Evolutionary conservation across 257 asterid genomes (phyloP), one percentile per base, ranked within the genome.

Genomic region (Ajuga chamaepitys): DNA sequence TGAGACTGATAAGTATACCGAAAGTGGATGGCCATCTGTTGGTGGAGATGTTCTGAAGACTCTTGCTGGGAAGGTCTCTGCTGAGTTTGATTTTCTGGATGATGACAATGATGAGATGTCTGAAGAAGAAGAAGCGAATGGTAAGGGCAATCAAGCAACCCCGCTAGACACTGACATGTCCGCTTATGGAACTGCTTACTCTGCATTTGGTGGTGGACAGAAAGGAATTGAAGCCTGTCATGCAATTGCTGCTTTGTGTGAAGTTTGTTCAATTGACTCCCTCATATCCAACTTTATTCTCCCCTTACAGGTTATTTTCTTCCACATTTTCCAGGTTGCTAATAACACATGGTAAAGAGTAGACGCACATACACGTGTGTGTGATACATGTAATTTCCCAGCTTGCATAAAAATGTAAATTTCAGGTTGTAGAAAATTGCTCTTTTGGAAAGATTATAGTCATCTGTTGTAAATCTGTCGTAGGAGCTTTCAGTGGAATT

Each of bases 21-120:
- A 91, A 32, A 88, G 95, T 67, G 99, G 99, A 58, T 94, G 99
- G 99, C 99, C 99, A 58, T 90, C 97, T 52, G 84, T 85, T 48
- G 74, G 96, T 66, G 98, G 96, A 41, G 91, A 82, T 75, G 87
- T 80, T 76, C 78, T 94, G 77, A 94, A 80, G 78, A 73, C 62
- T 75, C 91, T 94, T 73, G 89, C 99, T 32, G 93, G 91, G 68
- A 90, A 82, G 77, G 86, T 85, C 74, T 86, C 98, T 68, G 86
- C 87, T 7, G 96, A 89, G 62, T 77, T 71, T 76, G 89, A 84
- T 60, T 66, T 85, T 66, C 55, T 78, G 51, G 85, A 80, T 73
- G 95, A 80, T 51, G 82, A 74, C 20, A 77, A 37, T 47, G 80
- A 76, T 30, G 90, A 81, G 71, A 58, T 75, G 34, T 40, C 50